phyloP scores from a whole-genome alignment of 805 yeast species.

The Wickerhamiella brachini region DNA sequence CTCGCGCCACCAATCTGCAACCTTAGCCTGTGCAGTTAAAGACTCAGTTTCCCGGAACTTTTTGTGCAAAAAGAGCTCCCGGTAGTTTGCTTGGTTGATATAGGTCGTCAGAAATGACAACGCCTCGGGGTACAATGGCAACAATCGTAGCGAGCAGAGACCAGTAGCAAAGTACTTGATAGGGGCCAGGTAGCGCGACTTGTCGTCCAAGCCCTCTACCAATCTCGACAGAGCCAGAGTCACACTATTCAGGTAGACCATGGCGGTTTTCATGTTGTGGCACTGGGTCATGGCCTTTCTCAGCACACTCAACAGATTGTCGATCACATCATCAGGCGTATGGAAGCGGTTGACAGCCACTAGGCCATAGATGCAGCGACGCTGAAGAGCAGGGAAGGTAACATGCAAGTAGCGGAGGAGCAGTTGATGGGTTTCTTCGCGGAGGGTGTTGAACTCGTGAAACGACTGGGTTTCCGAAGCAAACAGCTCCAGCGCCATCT shows the following conservation, averaged over 20 bases:
- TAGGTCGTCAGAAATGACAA: neutral
- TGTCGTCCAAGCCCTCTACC: conserved; percentile 1
- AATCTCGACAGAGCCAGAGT: neutral
- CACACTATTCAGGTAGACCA: neutral
- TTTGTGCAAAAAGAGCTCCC: neutral
- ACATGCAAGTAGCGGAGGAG: neutral
- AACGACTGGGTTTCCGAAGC: conserved; percentile 1
- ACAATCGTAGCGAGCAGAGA: neutral
- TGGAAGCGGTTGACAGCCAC: conserved; percentile 3
- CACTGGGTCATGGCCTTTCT: neutral
- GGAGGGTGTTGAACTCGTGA: neutral
- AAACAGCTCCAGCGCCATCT: conserved; percentile 3
- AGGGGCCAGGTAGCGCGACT: neutral
- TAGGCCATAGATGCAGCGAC: conserved; percentile 3
- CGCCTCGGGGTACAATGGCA: conserved; percentile 1
- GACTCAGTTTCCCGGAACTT: neutral
- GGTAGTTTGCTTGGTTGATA: neutral
- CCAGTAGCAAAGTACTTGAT: neutral
- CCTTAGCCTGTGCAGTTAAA: neutral
- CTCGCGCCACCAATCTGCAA: neutral
- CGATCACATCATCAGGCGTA: neutral
- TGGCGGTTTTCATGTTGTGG: neutral
- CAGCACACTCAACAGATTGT: neutral
- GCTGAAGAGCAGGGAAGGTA: conserved; percentile 4
- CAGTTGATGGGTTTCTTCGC: neutral